These are phyloP conservation scores for Aspergillus sp. DNA, from an alignment of 2,329 filamentous ascomycete genomes.

Conservation along the genomic window DNA sequence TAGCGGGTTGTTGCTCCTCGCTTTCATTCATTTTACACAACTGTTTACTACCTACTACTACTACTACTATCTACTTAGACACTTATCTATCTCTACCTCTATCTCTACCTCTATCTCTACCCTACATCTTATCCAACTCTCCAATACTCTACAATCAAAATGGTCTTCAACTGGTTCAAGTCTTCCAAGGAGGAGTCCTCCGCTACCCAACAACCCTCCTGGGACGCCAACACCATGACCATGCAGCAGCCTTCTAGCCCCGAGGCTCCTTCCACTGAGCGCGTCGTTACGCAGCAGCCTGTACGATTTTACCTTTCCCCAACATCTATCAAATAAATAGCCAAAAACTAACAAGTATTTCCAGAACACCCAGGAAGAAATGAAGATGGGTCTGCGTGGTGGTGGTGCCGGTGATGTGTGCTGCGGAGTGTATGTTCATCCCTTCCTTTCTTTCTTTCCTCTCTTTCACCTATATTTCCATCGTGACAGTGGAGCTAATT, in stretches of 20 bases:
- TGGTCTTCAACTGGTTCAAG: constrained; percentile 31
- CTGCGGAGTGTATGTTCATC: constrained; percentile 31
- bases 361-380: constrained; percentile 22
- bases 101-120: too few relatives aligned
- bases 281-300: constrained; percentile 26
- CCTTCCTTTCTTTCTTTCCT: not conserved
- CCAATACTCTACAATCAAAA: constrained; percentile 6
- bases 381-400: constrained; percentile 31
- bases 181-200: constrained; percentile 24
- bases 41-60: too few relatives aligned
- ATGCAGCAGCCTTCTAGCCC: constrained; percentile 32
- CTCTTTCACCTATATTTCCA: not conserved
- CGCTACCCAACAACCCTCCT: constrained; percentile 19
- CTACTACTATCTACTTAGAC: not conserved
- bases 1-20: not conserved
- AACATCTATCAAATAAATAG: too few relatives aligned
- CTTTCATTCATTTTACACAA: not conserved
- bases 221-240: constrained; percentile 30
- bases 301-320: constrained; percentile 15
- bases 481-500: not conserved
- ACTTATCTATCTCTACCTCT: not conserved
- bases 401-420: constrained; percentile 31
- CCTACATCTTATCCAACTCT: too few relatives aligned
- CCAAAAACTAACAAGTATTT: too few relatives aligned
- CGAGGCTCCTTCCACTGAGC: constrained; percentile 22